A percentile compares a stretch with the other conserved stretches of the same genome.
These are phyloP conservation scores for Trypanosoma platydactyli DNA, from an alignment of 208 protist genomes.

Conservation along the genomic window DNA sequence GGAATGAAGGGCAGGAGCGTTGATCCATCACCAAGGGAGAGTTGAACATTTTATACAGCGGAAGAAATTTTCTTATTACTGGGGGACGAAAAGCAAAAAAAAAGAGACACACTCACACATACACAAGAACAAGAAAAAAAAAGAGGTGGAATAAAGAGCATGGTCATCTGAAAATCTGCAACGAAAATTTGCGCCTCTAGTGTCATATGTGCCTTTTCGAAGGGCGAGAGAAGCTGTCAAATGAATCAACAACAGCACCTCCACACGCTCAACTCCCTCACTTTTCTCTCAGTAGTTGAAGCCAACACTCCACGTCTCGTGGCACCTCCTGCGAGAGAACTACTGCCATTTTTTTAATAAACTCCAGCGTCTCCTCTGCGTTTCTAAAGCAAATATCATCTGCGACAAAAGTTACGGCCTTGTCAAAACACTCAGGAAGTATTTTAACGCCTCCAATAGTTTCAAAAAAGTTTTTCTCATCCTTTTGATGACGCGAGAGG, in stretches of 20 bases:
- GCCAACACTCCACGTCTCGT: conserved; percentile 52
- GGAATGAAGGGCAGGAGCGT: conserved; percentile 9
- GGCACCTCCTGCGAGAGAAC: conserved; percentile 37
- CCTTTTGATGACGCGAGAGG: conserved; percentile 22
- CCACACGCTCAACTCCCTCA: background rate
- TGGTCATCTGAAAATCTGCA: too few relatives aligned
- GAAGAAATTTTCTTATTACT: background rate
- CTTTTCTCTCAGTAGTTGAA: conserved; percentile 43
- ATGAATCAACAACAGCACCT: conserved; percentile 11
- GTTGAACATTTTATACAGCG: conserved; percentile 10
- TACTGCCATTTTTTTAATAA: conserved; percentile 40
- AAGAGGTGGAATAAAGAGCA: too few relatives aligned
- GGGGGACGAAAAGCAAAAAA: background rate
- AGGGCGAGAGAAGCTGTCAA: background rate
- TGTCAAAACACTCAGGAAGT: conserved; percentile 32
- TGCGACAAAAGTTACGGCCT: conserved; percentile 35
- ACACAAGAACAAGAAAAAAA: background rate
- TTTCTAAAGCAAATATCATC: conserved; percentile 32
- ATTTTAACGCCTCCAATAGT: conserved; percentile 30
- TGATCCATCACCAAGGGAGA: conserved; percentile 13
- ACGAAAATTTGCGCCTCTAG: too few relatives aligned
- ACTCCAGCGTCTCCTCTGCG: conserved; percentile 40
- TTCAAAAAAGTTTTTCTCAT: conserved; percentile 32
- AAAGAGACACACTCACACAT: conserved; percentile 11
- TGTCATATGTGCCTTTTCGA: too few relatives aligned